Conservation (phyloP, 2,329 filamentous ascomycete species). For the Eurotiales sp. region DNA sequence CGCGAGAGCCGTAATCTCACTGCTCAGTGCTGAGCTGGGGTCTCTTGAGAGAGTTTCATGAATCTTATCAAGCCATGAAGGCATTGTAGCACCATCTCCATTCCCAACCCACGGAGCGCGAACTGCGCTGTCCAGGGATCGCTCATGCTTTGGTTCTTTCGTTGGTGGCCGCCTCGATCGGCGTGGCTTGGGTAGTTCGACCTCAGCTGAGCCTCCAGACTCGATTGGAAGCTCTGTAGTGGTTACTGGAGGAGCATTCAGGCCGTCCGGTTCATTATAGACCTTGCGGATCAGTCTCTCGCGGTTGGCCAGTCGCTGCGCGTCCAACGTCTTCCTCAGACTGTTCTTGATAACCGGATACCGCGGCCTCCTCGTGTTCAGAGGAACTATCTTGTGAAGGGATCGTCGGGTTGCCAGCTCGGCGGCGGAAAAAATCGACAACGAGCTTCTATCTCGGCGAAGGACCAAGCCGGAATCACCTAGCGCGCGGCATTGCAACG, state of each 20-base stretch:
- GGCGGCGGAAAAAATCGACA: neutral
- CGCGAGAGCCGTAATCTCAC: constrained; percentile 44
- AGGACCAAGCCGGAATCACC: constrained; percentile 4
- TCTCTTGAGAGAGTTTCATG: too few relatives aligned
- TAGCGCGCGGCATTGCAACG: constrained; percentile 13
- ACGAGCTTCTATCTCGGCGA: neutral
- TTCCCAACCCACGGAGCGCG: constrained; percentile 16
- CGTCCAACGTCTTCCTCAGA: constrained; percentile 38
- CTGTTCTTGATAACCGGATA: constrained; percentile 29
- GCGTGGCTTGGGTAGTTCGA: neutral
- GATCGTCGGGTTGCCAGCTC: neutral
- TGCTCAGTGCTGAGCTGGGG: constrained; percentile 3
- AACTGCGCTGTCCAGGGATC: neutral
- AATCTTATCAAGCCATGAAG: constrained; percentile 33
- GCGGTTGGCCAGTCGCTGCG: constrained; percentile 38
- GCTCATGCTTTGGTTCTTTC: neutral
- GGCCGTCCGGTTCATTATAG: constrained; percentile 15
- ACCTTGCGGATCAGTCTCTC: constrained; percentile 33
- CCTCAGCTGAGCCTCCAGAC: neutral
- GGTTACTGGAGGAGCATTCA: too few relatives aligned
- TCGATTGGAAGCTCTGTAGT: neutral
- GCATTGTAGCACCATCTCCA: constrained; percentile 19
- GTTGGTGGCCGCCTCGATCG: neutral
- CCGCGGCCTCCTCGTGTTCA: constrained; percentile 16
- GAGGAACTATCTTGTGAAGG: neutral